phyloP scores from a whole-genome alignment of 306 rosid species.

The apple (Malus domestica) region ASM211411v1 NC_041791.1:2154501-2155000 shows the following conservation, averaged over 20 bases:
- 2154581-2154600: not conserved
- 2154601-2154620: not conserved
- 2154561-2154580: not conserved
- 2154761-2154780: not conserved
- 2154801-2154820: not conserved
- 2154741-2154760: not conserved
- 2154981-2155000: not conserved
- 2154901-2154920: not conserved
- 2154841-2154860: not conserved
- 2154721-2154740: not conserved
- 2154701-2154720: slow-evolving; percentile 2
- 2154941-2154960: not conserved
- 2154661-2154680: not conserved
- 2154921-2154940: not conserved
- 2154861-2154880: not conserved
- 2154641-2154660: slow-evolving; percentile 2
- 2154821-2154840: not conserved
- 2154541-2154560: slow-evolving; percentile 1
- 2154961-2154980: not conserved
- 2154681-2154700: not conserved
- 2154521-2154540: not conserved
- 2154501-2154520: not conserved
- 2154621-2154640: slow-evolving; percentile 4
- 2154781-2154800: not conserved
- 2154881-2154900: not conserved